Conservation (phyloP, 2,329 filamentous ascomycete species). For the Pezicula rhizophila region DNA sequence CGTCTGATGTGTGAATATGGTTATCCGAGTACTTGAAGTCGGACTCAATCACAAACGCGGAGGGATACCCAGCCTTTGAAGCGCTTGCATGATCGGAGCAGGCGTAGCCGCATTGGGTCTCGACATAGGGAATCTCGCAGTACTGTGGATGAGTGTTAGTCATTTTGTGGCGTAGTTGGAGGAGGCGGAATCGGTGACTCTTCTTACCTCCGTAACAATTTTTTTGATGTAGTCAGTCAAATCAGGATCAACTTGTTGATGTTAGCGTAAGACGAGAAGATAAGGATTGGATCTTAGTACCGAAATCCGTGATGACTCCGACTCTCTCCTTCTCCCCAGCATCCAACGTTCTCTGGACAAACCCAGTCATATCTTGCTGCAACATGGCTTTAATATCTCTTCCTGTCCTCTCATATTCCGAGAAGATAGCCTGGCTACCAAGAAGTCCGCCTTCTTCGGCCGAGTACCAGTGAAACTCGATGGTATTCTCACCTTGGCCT, state of each 20-base stretch:
- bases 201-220: slow-evolving; percentile 61
- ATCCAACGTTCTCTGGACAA: slow-evolving; percentile 73
- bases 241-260: slow-evolving; percentile 60
- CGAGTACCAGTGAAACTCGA: slow-evolving; percentile 97
- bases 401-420: slow-evolving; percentile 64
- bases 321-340: slow-evolving; percentile 79
- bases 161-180: neutral
- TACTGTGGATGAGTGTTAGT: slow-evolving; percentile 46
- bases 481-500: slow-evolving; percentile 73
- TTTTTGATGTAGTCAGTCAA: slow-evolving; percentile 88
- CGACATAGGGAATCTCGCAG: slow-evolving; percentile 79
- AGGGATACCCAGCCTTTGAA: slow-evolving; percentile 68
- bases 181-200: slow-evolving; percentile 10
- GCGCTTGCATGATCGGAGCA: slow-evolving; percentile 72
- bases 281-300: neutral
- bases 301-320: slow-evolving; percentile 84
- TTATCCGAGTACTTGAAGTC: slow-evolving; percentile 61
- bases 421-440: slow-evolving; percentile 86
- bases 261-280: neutral
- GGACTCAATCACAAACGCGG: slow-evolving; percentile 71
- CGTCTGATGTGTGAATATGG: slow-evolving; percentile 65
- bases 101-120: slow-evolving; percentile 86
- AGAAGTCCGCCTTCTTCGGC: slow-evolving; percentile 85
- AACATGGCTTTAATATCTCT: slow-evolving; percentile 91
- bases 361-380: slow-evolving; percentile 97